Percentiles rank a stretch among this genome's conserved stretches.
Evolutionary conservation across 306 rosid genomes (phyloP).

Genomic region (Potentilla sterilis): DNA sequence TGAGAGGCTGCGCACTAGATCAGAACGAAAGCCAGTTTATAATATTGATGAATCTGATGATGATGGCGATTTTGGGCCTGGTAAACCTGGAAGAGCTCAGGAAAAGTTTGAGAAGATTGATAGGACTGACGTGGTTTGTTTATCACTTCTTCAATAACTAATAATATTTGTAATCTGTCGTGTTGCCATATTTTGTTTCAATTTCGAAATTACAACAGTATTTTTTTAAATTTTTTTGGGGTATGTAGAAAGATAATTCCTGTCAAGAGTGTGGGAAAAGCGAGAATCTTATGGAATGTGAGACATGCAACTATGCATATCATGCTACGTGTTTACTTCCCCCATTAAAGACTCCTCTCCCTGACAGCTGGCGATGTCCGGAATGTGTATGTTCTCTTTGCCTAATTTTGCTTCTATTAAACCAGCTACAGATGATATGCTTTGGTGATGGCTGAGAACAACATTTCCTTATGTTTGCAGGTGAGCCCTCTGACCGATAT

Average conservation of each 20-base stretch:
- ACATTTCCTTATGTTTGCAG: conserved; percentile 44
- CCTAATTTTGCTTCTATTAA: conserved; percentile 18
- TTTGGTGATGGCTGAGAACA: conserved; percentile 22
- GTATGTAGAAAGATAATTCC: conserved; percentile 70
- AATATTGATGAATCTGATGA: conserved; percentile 92
- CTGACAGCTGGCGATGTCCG: conserved; percentile 87
- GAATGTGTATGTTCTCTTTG: conserved; percentile 76
- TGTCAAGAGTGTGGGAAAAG: conserved; percentile 96
- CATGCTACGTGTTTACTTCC: conserved; percentile 89
- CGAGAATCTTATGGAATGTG: conserved; percentile 73
- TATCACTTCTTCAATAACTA: not conserved
- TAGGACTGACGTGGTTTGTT: conserved; percentile 69
- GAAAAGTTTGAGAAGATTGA: conserved; percentile 75
- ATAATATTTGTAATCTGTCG: not conserved
- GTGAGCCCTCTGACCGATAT: conserved; percentile 92
- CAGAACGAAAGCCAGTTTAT: conserved; percentile 87
- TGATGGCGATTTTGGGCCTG: conserved; percentile 65
- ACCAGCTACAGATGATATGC: conserved; percentile 15
- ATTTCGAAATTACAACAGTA: not conserved
- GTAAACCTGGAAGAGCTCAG: conserved; percentile 48
- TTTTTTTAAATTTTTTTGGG: conserved; percentile 8
- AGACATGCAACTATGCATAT: conserved; percentile 80
- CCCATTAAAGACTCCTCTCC: conserved; percentile 61
- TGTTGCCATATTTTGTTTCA: conserved; percentile 1
- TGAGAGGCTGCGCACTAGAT: conserved; percentile 96